These are phyloP conservation scores for Phytophthora pluvialis DNA, from an alignment of 352 stramenopile genomes.

Conservation along the genomic window DNA sequence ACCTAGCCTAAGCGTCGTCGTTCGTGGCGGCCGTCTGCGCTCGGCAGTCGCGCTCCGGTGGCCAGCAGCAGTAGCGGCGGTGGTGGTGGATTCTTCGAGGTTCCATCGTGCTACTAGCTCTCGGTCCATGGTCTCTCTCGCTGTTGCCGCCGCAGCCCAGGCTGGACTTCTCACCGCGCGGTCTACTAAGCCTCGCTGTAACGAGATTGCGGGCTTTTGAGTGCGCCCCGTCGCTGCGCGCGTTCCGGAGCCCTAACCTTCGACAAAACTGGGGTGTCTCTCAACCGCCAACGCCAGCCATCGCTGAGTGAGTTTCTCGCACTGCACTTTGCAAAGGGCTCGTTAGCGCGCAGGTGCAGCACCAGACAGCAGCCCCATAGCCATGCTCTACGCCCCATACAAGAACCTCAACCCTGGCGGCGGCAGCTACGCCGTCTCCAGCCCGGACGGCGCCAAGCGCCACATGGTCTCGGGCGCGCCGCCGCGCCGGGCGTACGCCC, in stretches of 20 bases:
- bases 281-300: not conserved
- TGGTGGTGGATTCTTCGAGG: too few species aligned
- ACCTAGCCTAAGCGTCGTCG: constrained; percentile 11
- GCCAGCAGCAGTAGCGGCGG: too few species aligned
- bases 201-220: constrained; percentile 16
- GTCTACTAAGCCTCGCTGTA: not conserved
- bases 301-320: not conserved
- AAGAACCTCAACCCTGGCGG: constrained; percentile 15
- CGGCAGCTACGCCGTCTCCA: constrained; percentile 22
- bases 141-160: not conserved
- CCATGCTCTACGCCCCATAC: constrained; percentile 20
- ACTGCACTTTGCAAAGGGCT: constrained; percentile 32
- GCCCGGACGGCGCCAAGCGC: constrained; percentile 18
- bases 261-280: not conserved
- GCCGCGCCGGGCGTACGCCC: not conserved
- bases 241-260: constrained; percentile 16
- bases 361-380: not conserved
- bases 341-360: constrained; percentile 5
- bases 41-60: too few species aligned
- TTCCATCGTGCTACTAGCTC: not conserved
- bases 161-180: constrained; percentile 6
- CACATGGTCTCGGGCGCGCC: constrained; percentile 16
- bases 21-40: constrained; percentile 7
- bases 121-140: not conserved
- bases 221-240: not conserved